Evolutionary conservation across 768 basidiomycete species (phyloP).

Genomic region (Lenzites betulinus): DNA sequence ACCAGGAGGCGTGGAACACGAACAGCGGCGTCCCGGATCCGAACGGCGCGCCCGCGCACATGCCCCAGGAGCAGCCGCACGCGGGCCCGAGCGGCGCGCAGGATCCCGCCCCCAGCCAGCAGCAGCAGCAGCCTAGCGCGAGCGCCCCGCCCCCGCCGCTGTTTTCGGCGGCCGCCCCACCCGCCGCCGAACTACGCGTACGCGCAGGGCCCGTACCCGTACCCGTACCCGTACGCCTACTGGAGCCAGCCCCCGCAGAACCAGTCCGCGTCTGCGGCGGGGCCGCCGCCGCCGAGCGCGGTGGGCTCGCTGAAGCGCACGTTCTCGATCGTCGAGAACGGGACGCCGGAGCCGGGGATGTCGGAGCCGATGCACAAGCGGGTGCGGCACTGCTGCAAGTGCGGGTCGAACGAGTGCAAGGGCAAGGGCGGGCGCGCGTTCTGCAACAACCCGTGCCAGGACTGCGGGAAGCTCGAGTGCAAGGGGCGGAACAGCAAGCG

Average conservation of each 20-base stretch:
- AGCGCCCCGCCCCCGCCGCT: conserved; percentile 7
- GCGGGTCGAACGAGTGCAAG: conserved; percentile 79
- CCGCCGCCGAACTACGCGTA: conserved; percentile 20
- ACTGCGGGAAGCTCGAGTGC: conserved; percentile 81
- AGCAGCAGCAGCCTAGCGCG: conserved; percentile 8
- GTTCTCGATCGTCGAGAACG: conserved; percentile 28
- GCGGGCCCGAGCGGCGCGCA: conserved; percentile 25
- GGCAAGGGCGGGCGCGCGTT: conserved; percentile 79
- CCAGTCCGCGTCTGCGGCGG: background rate
- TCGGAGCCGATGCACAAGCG: conserved; percentile 49
- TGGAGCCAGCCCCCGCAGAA: conserved; percentile 21
- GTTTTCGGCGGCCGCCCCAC: conserved; percentile 2
- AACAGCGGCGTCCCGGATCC: conserved; percentile 46
- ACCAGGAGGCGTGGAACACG: conserved; percentile 63
- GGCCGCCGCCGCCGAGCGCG: no score
- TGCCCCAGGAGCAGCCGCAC: conserved; percentile 25
- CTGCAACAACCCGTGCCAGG: conserved; percentile 75
- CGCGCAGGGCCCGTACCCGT: conserved; percentile 22
- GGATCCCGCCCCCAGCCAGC: conserved; percentile 7
- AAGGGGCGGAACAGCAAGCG: conserved; percentile 76
- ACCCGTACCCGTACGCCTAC: conserved; percentile 28
- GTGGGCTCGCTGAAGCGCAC: conserved; percentile 30
- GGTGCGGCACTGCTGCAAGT: conserved; percentile 81
- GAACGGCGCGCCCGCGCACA: conserved; percentile 5
- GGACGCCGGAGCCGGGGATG: conserved; percentile 22